A percentile compares a stretch with the other conserved stretches of the same genome.
Evolutionary conservation across 495 filamentous ascomycete genomes (phyloP).

Genomic region (Penicillium maclennaniae): DNA sequence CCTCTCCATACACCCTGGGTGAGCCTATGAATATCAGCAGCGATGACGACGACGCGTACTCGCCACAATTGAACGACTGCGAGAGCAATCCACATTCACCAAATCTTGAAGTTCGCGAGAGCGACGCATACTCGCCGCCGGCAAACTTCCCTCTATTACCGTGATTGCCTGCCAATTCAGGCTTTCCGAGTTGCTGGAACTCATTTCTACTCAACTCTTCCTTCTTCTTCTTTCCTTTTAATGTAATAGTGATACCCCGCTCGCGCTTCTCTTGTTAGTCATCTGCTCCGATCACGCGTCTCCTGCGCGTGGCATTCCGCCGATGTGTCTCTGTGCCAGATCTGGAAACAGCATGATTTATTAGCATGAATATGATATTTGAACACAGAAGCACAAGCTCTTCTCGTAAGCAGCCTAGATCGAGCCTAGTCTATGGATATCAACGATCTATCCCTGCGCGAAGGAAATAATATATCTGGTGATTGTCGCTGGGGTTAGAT

Average conservation of each 20-base stretch:
- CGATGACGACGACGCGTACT: not conserved
- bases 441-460: too few species aligned
- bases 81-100: not conserved
- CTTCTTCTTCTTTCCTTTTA: not conserved
- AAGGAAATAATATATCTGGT: not conserved
- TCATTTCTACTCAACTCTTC: not conserved
- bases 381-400: not conserved
- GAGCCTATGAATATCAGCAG: conserved; percentile 1
- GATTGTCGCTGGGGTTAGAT: not conserved
- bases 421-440: too few species aligned
- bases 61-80: not conserved
- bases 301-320: not conserved
- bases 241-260: conserved; percentile 2
- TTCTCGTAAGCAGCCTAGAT: not conserved
- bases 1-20: not conserved
- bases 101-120: not conserved
- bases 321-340: not conserved
- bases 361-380: not conserved
- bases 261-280: not conserved
- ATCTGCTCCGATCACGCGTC: not conserved
- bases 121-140: not conserved
- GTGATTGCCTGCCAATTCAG: not conserved
- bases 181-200: not conserved
- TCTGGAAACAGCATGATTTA: not conserved
- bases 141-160: not conserved